Evolutionary conservation across 208 protist species (phyloP).

Genomic region (Acanthamoeba lenticulata): DNA sequence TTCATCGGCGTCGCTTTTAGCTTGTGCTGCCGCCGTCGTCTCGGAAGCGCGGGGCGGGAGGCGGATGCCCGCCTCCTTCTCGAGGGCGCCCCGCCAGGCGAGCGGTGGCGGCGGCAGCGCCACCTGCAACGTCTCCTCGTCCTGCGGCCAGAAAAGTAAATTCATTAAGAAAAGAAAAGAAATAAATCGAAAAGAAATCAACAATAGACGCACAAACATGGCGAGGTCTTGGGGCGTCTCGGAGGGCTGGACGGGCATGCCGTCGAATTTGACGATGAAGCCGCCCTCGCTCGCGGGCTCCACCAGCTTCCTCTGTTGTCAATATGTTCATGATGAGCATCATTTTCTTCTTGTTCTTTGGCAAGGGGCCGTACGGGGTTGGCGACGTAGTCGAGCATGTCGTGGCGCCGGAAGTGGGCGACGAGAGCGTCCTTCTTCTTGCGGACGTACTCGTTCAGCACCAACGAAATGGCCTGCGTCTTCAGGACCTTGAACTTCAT

Average conservation of each 20-base stretch:
- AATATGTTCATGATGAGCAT: background rate
- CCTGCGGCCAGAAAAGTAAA: no score
- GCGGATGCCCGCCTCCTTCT: background rate
- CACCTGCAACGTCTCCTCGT: background rate
- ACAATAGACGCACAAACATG: background rate
- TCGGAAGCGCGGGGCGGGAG: background rate
- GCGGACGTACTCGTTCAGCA: background rate
- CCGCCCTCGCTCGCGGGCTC: background rate
- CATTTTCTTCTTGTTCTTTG: no score
- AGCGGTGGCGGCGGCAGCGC: background rate
- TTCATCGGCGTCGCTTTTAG: background rate
- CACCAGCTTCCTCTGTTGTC: background rate
- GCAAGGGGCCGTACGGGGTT: background rate
- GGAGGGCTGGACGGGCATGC: background rate
- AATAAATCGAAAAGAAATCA: no score
- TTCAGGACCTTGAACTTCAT: background rate
- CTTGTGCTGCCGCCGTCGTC: background rate
- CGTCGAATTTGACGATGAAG: constrained; percentile 4
- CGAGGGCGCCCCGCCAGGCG: background rate
- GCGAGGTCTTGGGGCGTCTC: background rate
- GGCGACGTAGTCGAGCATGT: background rate
- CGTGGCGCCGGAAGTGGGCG: background rate
- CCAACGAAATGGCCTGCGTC: background rate
- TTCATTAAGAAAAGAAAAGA: no score
- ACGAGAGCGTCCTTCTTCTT: background rate